Evolutionary conservation across 495 filamentous ascomycete species (phyloP).

Genomic region (Hypoxylon intermedium): DNA sequence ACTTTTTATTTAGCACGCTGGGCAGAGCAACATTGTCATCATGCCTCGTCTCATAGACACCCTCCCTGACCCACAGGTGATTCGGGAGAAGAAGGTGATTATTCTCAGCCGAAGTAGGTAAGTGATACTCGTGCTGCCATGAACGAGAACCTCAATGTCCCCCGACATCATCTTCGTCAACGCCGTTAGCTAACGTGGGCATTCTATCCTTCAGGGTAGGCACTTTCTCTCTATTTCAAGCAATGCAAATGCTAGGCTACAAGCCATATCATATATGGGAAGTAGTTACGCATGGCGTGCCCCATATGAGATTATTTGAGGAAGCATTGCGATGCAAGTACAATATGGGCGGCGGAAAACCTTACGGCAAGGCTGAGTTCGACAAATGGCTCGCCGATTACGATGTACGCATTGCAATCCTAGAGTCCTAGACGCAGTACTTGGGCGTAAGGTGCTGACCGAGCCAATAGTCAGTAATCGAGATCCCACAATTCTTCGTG

Average conservation of each 20-base stretch:
- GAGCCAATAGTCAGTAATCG: slow-evolving; percentile 44
- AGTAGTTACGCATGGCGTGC: slow-evolving; percentile 8
- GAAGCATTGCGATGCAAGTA: slow-evolving; percentile 25
- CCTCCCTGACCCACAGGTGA: slow-evolving; percentile 27
- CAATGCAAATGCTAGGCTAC: slow-evolving; percentile 36
- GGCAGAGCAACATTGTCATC: not conserved
- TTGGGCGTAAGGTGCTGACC: not conserved
- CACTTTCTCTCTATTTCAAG: slow-evolving; percentile 31
- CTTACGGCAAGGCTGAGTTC: slow-evolving; percentile 24
- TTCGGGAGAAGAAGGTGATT: slow-evolving; percentile 34
- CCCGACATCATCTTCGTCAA: not conserved
- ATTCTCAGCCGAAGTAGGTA: slow-evolving; percentile 36
- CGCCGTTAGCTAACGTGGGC: not conserved
- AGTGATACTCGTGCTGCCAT: not conserved
- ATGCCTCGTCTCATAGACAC: slow-evolving; percentile 35
- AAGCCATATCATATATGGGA: slow-evolving; percentile 33
- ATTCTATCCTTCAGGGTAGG: slow-evolving; percentile 16
- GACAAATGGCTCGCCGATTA: slow-evolving; percentile 33
- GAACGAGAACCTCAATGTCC: not conserved
- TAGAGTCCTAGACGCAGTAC: not conserved
- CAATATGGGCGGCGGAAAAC: slow-evolving; percentile 12
- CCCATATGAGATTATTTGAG: slow-evolving; percentile 21
- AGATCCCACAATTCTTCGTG: slow-evolving; percentile 46
- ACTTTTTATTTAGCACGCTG: not conserved
- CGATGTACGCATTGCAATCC: slow-evolving; percentile 45